phyloP scores from a whole-genome alignment of 139 green algal genomes.

The Auxenochlorella pyrenoidosa region DNA sequence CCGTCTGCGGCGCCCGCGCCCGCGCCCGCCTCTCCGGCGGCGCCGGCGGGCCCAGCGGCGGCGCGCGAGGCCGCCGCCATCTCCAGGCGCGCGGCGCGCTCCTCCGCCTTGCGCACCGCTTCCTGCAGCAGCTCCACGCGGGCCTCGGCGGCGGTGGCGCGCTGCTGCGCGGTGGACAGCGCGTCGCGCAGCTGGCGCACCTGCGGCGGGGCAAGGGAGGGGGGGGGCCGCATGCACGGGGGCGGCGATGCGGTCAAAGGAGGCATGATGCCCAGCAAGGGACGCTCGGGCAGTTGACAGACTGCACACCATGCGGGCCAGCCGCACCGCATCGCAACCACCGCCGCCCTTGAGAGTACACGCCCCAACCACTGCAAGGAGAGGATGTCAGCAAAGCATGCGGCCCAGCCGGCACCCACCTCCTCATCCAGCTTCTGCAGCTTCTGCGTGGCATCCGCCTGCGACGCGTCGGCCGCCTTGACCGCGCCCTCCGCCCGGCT shows the following conservation, averaged over 20 bases:
- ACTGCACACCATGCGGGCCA: too few species aligned
- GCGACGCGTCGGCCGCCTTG: slow-evolving; percentile 9
- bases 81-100: slow-evolving; percentile 55
- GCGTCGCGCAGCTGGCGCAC: slow-evolving; percentile 43
- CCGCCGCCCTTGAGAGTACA: too few species aligned
- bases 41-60: background rate
- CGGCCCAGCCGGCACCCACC: background rate
- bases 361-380: too few species aligned
- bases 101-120: slow-evolving; percentile 61
- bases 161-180: slow-evolving; percentile 46
- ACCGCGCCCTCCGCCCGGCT: slow-evolving; percentile 34
- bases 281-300: too few species aligned
- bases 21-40: background rate
- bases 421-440: slow-evolving; percentile 47
- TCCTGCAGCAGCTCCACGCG: slow-evolving; percentile 62
- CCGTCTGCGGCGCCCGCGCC: background rate
- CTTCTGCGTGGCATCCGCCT: slow-evolving; percentile 17
- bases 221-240: background rate
- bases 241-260: background rate
- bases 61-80: slow-evolving; percentile 44
- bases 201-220: background rate
- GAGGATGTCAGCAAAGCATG: too few species aligned
- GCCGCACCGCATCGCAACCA: too few species aligned
- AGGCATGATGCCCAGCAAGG: background rate
- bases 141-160: slow-evolving; percentile 49